phyloP scores from a whole-genome alignment of 164 flowering plant species.

The Euptelea pleiosperma region DNA sequence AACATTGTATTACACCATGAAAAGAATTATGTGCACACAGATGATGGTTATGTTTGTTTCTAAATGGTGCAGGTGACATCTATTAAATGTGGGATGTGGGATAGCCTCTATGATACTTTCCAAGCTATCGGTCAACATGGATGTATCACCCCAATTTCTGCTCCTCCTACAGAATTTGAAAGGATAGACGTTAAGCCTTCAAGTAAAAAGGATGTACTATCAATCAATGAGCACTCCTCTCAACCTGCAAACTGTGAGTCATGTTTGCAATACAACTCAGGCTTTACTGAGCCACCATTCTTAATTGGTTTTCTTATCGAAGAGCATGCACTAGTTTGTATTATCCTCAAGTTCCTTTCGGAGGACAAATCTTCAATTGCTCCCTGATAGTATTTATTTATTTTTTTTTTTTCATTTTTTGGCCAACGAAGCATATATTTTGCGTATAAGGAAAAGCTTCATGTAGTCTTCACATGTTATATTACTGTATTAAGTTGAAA shows the following conservation, averaged over 20 bases:
- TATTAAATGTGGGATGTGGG: conserved; percentile 79
- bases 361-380: no score
- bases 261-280: neutral
- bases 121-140: conserved; percentile 35
- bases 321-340: no score
- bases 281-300: neutral
- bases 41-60: no score
- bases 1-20: no score
- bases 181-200: conserved; percentile 51
- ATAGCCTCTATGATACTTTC: conserved; percentile 69
- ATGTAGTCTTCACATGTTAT: no score
- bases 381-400: no score
- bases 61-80: conserved; percentile 54
- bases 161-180: conserved; percentile 31
- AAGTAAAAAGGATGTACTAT: conserved; percentile 23
- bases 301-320: neutral
- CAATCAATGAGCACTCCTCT: conserved; percentile 10
- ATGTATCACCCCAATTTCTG: conserved; percentile 11
- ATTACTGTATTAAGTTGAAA: no score
- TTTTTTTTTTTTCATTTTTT: no score
- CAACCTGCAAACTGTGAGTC: conserved; percentile 32
- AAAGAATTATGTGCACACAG: no score
- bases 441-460: no score
- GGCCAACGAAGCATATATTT: no score
- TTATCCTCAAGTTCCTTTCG: no score